Percentiles rank a stretch among this genome's conserved stretches.
phyloP scores from a whole-genome alignment of 371 early-diverging fungal genomes.

The Mortierella sp. region DNA sequence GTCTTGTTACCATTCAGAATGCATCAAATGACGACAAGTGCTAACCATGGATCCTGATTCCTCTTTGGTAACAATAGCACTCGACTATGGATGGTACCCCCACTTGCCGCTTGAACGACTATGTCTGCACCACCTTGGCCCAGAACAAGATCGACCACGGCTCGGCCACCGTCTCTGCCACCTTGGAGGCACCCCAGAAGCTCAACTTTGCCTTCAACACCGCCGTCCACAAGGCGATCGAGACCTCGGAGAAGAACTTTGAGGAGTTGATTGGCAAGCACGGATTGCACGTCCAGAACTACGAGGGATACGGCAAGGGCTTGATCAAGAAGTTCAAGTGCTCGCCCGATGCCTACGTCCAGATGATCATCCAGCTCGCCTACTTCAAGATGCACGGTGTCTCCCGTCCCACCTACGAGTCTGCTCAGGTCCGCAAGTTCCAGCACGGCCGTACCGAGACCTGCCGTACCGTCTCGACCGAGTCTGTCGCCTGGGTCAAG shows the following conservation, averaged over 20 bases:
- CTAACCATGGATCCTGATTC: background rate
- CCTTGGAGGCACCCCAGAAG: constrained; percentile 73
- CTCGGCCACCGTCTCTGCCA: constrained; percentile 59
- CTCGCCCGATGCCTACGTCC: constrained; percentile 94
- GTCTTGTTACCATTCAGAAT: background rate
- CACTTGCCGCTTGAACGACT: constrained; percentile 81
- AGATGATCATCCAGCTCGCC: constrained; percentile 97
- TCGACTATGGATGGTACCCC: constrained; percentile 98
- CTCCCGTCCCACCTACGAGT: constrained; percentile 91
- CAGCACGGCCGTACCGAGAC: constrained; percentile 97
- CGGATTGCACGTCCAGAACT: constrained; percentile 86
- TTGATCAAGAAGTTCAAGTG: constrained; percentile 90
- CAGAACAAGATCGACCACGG: constrained; percentile 77
- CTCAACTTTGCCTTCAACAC: constrained; percentile 79
- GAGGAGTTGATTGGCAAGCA: constrained; percentile 79
- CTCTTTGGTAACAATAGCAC: constrained; percentile 64
- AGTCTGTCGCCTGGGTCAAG: constrained; percentile 87
- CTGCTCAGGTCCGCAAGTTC: constrained; percentile 92
- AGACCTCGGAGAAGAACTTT: constrained; percentile 78
- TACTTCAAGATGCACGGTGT: constrained; percentile 91
- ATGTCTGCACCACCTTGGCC: constrained; percentile 62
- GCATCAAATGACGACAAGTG: background rate
- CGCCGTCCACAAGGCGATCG: constrained; percentile 67
- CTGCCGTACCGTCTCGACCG: constrained; percentile 85
- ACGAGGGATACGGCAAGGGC: constrained; percentile 91